Base-by-base conservation (phyloP, 495 filamentous ascomycete genomes). In the Aspergillus indologenus region DNA sequence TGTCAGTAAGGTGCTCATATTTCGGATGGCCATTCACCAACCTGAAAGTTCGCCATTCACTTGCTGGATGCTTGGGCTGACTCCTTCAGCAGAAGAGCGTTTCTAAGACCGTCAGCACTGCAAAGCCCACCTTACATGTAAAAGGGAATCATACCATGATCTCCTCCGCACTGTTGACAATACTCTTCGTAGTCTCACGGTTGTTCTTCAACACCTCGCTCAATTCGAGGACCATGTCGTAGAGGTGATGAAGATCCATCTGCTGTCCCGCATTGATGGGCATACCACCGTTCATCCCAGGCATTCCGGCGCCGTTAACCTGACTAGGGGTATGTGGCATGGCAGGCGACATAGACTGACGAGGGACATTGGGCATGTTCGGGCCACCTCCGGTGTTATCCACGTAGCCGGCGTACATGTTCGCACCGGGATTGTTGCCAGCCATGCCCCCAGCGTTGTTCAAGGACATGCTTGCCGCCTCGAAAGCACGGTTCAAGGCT, bases 171-270 rank as follows among this genome's bases (percentile, higher is more conserved):
- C 88, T 87, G 6, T 81, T 76, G 14, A 93, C 86, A 55, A 96
- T 87, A 44, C 83, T 84, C 59, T 86, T 84, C 8, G 90, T 87
- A 52, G 88, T 83, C 55, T 88, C 86, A 54, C 89, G 84, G 69
- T 94, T 96, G 45, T 88, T 83, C 64, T 86, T 85, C 19, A 92
- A 79, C 57, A 90, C 82, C 22, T 86, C 83, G 59, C 87, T 90
- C 62, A 96, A 75, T 68, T 93, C 88, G 57, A 92, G 80, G 18
- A 96, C 87, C 83, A 92, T 88, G 48, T 85, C 81, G 68, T 91
- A 92, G 45, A 96, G 83, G 69, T 90, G 87, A 66, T 91, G 90
- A 59, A 94, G 83, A 69, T 96, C 91, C 75, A 90, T 88, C 75
- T 93, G 89, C 65, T 93, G 90, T 19, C 90, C 90, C 21, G 90